Percentiles rank a stretch among this genome's conserved stretches.
Evolutionary conservation across 1,139 yeast genomes (phyloP).

Genomic region (Diutina ranongensis): DNA sequence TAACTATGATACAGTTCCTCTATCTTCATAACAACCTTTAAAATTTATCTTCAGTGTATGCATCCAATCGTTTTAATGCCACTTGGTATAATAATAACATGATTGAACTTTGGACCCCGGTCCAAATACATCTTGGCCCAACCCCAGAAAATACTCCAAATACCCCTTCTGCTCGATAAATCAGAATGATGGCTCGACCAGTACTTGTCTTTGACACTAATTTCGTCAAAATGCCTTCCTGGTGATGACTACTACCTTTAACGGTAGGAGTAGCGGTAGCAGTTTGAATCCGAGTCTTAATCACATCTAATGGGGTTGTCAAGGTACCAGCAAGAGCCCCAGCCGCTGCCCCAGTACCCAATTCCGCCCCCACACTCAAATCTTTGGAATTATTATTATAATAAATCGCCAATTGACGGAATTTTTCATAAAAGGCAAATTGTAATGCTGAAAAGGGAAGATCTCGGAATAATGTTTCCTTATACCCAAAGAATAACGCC

Average conservation of each 20-base stretch:
- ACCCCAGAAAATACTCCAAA: constrained; percentile 84
- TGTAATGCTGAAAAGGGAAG: constrained; percentile 93
- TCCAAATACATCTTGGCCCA: constrained; percentile 95
- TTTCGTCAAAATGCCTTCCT: neutral
- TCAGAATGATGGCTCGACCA: constrained; percentile 47
- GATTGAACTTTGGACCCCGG: constrained; percentile 87
- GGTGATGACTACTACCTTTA: constrained; percentile 3
- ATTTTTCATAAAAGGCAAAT: constrained; percentile 87
- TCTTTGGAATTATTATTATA: constrained; percentile 27
- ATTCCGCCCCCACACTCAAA: constrained; percentile 50
- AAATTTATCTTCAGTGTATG: neutral
- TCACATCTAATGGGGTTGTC: constrained; percentile 83
- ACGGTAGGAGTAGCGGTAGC: constrained; percentile 14
- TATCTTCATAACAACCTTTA: neutral
- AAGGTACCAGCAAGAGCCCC: constrained; percentile 88
- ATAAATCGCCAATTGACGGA: constrained; percentile 50
- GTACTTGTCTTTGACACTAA: constrained; percentile 41
- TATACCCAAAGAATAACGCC: constrained; percentile 82
- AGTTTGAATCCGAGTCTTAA: constrained; percentile 89
- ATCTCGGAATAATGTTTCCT: constrained; percentile 84
- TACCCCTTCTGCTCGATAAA: constrained; percentile 66
- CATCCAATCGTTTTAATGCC: constrained; percentile 16
- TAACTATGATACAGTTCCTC: neutral
- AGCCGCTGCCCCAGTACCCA: constrained; percentile 87
- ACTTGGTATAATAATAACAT: constrained; percentile 83